Base-by-base conservation (phyloP, 2,329 filamentous ascomycete species). In the Alternaria sp. region DNA sequence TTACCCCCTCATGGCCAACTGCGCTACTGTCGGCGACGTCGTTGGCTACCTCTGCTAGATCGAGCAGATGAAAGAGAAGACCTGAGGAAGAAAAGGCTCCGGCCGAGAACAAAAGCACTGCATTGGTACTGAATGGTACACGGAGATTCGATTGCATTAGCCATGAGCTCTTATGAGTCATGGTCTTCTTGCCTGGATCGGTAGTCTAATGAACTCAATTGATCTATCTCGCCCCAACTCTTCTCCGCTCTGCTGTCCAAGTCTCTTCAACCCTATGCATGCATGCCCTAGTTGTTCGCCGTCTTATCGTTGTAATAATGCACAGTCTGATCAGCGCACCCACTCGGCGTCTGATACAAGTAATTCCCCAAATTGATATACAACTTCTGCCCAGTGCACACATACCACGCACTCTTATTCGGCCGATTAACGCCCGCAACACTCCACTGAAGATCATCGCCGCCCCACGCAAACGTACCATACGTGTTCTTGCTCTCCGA, bases 321-420 rank as follows among this genome's bases (percentile, higher is more conserved):
- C 71, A 79, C 78, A 67, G 86, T 89, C 78, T 89, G 83, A 78
- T 89, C 87, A 28, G 82, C 81, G 77, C 87, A 89, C 4, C 87
- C 87, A 4, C 77, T 74, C 0, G 87, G 87, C 11, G 87, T 89
- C 76, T 85, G 78, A 70, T 88, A 89, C 25, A 78, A 78, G 70
- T 89, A 89, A 13, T 85, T 85, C 0, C 88, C 87, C 58, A 88
- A 81, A 69, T 89, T 89, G 70, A 89, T 83, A 70, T 85, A 88
- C 65, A 89, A 67, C 55, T 74, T 71, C 76, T 86, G 83, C 6
- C 80, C 79, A 49, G 78, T 79, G 65, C 86, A 89, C 56, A 89
- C 87, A 66, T 88, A 83, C 86, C 87, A 89, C 1, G 87, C 87
- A 19, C 83, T 85, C 47, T 82, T 71, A 71, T 89, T 89, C 54